Percentiles rank a stretch among this genome's conserved stretches.
Evolutionary conservation across 1,284 basidiomycete genomes (phyloP).

Genomic region (Apiotrichum gracile): DNA sequence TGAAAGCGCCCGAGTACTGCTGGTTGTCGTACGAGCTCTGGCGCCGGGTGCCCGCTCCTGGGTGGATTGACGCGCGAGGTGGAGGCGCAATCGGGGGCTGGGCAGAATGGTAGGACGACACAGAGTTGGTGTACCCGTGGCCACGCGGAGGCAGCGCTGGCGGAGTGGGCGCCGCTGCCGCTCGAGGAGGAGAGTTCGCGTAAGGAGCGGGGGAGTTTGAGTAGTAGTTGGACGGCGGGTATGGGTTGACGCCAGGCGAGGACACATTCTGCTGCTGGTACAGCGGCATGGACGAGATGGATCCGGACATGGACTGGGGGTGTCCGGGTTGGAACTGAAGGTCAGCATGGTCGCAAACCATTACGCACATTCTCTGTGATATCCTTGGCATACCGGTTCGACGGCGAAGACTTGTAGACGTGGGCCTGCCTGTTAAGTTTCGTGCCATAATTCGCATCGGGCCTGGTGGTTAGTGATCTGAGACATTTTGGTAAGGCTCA

Average conservation of each 20-base stretch:
- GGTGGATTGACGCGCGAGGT: conserved; percentile 65
- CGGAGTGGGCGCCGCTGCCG: background rate
- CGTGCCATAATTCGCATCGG: background rate
- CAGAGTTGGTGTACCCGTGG: conserved; percentile 10
- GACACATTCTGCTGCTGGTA: background rate
- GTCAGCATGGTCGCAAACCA: background rate
- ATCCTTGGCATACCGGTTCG: conserved; percentile 36
- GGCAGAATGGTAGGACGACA: conserved; percentile 21
- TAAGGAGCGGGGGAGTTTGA: background rate
- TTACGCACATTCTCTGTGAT: conserved; percentile 42
- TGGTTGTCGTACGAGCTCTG: conserved; percentile 65
- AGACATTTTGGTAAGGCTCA: too few species aligned
- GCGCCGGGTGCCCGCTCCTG: conserved; percentile 59
- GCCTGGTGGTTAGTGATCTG: too few species aligned
- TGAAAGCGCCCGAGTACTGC: conserved; percentile 53
- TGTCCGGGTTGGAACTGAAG: conserved; percentile 28
- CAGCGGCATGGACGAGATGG: background rate
- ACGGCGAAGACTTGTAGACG: conserved; percentile 6
- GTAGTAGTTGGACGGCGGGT: background rate
- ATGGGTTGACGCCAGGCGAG: background rate
- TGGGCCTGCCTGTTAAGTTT: background rate
- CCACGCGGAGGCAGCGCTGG: background rate
- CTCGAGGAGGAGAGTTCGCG: background rate
- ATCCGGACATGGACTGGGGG: conserved; percentile 41
- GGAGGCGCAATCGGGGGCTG: conserved; percentile 53